Evolutionary conservation across 192 early-diverging fungal genomes (phyloP), one percentile per base, ranked within the genome.

Genomic region (Phlyctochytrium bullatum): DNA sequence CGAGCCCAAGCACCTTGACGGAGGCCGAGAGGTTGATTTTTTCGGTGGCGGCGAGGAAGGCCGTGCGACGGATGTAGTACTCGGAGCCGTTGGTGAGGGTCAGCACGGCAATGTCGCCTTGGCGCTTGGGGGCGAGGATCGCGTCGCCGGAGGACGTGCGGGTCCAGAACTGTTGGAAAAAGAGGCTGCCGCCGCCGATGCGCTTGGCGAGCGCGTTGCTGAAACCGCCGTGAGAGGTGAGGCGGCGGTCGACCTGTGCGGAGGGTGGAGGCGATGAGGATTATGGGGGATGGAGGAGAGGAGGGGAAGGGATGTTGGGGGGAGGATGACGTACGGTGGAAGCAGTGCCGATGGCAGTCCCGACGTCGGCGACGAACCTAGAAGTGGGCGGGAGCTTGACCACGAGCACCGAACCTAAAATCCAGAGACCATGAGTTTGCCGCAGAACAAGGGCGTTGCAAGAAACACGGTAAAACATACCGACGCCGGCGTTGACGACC

Each of bases 51-150:
- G 40, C 40, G 12, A 50, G 40, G 40, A 50, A 50, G 12, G 40
- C 40, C 12, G 10, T n/a, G 12, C 40, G 10, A 10, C 40, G 10
- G 40, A 50, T 50, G 40, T 50, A n/a, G 40, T 14, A 50, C 40
- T 50, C 40, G 40, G 77, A 72, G 0, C 69, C 68, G 14, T 83
- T 84, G 23, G 80, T 73, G 62, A 90, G 70, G 17, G 82, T 71
- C 50, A 92, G 81, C 0, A 82, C 81, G 1, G 80, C 80, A 62
- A 90, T 84, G 33, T 88, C 90, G 35, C 87, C 86, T 47, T 88
- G 79, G 24, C 72, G 64, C 23, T 72, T 71, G 6, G 91, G 88
- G 2, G 86, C 86, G 36, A 92, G 59, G 53, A 91, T 74, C 4
- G 90, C 78, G 64, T 91, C 90, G 31, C 88, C 89, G 20, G 88